Evolutionary conservation across 2,329 filamentous ascomycete genomes (phyloP), one percentile per base, ranked within the genome.

Genomic region (Bertia moriformis): DNA sequence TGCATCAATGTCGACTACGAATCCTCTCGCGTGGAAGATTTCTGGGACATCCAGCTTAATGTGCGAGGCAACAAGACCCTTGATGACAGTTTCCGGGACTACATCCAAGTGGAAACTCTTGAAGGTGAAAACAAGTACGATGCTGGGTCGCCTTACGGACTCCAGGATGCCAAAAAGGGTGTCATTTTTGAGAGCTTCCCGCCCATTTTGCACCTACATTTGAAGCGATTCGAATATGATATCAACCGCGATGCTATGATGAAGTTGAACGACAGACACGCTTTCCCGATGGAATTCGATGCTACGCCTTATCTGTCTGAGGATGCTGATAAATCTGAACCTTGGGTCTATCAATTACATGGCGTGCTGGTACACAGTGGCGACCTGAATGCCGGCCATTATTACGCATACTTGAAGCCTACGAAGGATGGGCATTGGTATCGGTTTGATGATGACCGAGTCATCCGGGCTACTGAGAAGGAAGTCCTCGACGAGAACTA

Each of bases 1-100:
- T 98, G 93, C 63, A 95, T 98, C 57, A 91, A 98, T 57, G 93
- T 98, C 44, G 80, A 93, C 51, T 98, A 94, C 63, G 89, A 96
- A 63, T 95, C 87, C 17, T 94, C 88, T 44, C 76, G 89, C 44
- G 76, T 91, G 47, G 91, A 98, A 58, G 93, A 98, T 50, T 98
- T 95, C 57, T 98, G 91, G 91, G 91, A 98, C 55, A 85, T 98
- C 43, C 91, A 98, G 56, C 73, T 98, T 48, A 98, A 96, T 48
- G 93, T 98, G 38, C 83, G 83, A 45, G 88, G 87, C 20, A 95
- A 94, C 67, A 87, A 85, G 62, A 89, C 83, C 44, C 66, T 98
- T 20, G 81, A 93, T 45, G 87, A 93, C 51, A 96, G 89, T 54
- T 96, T 98, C 66, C 79, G 79, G 54, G 88, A 96, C 58, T 98